A percentile compares a stretch with the other conserved stretches of the same genome.
Evolutionary conservation across 768 basidiomycete species (phyloP).

Genomic region (Trametes cingulata): DNA sequence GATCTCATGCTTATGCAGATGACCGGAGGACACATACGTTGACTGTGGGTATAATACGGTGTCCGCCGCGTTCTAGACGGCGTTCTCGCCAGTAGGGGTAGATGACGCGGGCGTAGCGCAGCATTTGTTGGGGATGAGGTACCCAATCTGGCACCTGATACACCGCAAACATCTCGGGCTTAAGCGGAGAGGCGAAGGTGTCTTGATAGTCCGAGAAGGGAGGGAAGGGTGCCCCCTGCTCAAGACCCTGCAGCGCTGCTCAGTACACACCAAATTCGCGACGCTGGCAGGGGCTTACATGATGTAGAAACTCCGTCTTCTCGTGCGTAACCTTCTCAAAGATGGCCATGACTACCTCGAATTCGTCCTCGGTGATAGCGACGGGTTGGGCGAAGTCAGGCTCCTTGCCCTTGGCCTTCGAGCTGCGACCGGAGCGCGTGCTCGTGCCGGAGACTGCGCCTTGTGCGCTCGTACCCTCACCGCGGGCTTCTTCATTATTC

Average conservation of each 20-base stretch:
- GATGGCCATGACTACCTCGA: slow-evolving; percentile 93
- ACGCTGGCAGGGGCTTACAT: slow-evolving; percentile 50
- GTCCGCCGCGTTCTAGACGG: slow-evolving; percentile 75
- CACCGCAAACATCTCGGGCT: slow-evolving; percentile 65
- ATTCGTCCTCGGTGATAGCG: slow-evolving; percentile 86
- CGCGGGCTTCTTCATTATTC: slow-evolving; percentile 84
- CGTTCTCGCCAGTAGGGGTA: slow-evolving; percentile 93
- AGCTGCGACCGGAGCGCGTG: slow-evolving; percentile 62
- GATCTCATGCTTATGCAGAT: background rate
- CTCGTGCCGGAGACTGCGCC: slow-evolving; percentile 59
- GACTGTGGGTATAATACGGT: slow-evolving; percentile 81
- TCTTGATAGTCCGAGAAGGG: slow-evolving; percentile 74
- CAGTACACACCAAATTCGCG: background rate
- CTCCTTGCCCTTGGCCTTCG: slow-evolving; percentile 85
- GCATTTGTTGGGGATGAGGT: slow-evolving; percentile 60
- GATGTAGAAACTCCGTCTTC: slow-evolving; percentile 85
- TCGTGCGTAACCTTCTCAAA: slow-evolving; percentile 92
- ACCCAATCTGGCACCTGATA: slow-evolving; percentile 70
- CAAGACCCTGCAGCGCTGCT: slow-evolving; percentile 48
- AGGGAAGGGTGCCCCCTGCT: slow-evolving; percentile 69
- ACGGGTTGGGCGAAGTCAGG: slow-evolving; percentile 65
- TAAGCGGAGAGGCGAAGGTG: slow-evolving; percentile 59
- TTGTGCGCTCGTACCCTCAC: slow-evolving; percentile 82
- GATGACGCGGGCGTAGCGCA: slow-evolving; percentile 68
- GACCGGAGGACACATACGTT: slow-evolving; percentile 59